These are phyloP conservation scores for Bonia amplexicaulis DNA, from an alignment of 176 grass and related monocot genomes.

Conservation along the genomic window DNA sequence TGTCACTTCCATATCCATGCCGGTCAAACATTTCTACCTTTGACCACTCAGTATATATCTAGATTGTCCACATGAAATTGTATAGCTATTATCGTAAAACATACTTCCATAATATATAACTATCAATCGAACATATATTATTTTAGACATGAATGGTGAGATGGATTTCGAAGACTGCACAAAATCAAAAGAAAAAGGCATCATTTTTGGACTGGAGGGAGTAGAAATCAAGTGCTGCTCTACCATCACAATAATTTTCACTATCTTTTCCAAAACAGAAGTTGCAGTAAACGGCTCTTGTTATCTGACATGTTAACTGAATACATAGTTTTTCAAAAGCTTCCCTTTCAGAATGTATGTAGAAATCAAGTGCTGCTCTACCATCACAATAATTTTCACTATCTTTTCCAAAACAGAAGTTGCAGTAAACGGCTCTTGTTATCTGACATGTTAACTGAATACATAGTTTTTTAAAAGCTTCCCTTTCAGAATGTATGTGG, in stretches of 20 bases:
- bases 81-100: neutral
- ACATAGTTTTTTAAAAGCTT: neutral
- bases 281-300: neutral
- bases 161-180: neutral
- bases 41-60: neutral
- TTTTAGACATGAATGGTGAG: neutral
- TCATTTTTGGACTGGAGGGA: neutral
- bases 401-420: neutral
- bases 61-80: neutral
- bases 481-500: neutral
- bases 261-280: neutral
- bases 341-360: too few relatives aligned
- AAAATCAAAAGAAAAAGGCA: neutral
- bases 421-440: neutral
- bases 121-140: neutral
- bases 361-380: neutral
- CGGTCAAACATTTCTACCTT: neutral
- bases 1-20: neutral
- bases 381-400: neutral
- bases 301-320: neutral
- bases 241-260: neutral
- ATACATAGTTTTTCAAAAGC: neutral
- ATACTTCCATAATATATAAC: neutral
- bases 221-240: neutral
- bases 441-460: neutral